These are phyloP conservation scores for Amoeboaphelidium protococcarum DNA, from an alignment of 371 early-diverging fungal genomes.

Conservation along the genomic window DNA sequence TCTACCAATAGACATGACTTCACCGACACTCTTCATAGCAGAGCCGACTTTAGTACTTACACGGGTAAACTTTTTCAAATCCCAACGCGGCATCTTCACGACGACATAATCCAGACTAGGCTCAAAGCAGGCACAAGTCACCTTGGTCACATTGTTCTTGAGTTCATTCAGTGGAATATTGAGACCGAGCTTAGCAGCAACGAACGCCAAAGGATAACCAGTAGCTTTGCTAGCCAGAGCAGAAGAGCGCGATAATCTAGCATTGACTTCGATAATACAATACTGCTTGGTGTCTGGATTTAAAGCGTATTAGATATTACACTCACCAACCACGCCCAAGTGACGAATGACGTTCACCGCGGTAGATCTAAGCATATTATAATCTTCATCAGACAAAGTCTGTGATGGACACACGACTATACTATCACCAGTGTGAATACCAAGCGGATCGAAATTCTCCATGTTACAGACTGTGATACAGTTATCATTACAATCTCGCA, in stretches of 20 bases:
- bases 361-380: constrained; percentile 76
- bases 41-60: constrained; percentile 52
- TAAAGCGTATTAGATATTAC: constrained; percentile 2
- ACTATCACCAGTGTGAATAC: constrained; percentile 91
- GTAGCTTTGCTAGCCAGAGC: constrained; percentile 86
- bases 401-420: constrained; percentile 86
- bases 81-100: constrained; percentile 88
- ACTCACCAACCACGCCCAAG: constrained; percentile 4
- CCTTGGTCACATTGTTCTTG: constrained; percentile 63
- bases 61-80: constrained; percentile 65
- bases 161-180: constrained; percentile 55
- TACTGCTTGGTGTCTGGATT: constrained; percentile 1
- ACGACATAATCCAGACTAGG: constrained; percentile 79
- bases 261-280: constrained; percentile 2
- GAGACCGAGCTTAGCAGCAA: constrained; percentile 77
- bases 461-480: constrained; percentile 93
- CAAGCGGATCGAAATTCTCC: constrained; percentile 95
- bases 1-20: constrained; percentile 87
- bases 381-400: constrained; percentile 78
- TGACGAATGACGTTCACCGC: constrained; percentile 37
- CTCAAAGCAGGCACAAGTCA: constrained; percentile 80
- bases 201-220: constrained; percentile 79
- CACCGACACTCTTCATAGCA: constrained; percentile 81
- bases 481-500: constrained; percentile 68
- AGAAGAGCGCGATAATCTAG: neutral